Conservation (phyloP, 2,329 filamentous ascomycete species). For the Hyphodiscus sp. region DNA sequence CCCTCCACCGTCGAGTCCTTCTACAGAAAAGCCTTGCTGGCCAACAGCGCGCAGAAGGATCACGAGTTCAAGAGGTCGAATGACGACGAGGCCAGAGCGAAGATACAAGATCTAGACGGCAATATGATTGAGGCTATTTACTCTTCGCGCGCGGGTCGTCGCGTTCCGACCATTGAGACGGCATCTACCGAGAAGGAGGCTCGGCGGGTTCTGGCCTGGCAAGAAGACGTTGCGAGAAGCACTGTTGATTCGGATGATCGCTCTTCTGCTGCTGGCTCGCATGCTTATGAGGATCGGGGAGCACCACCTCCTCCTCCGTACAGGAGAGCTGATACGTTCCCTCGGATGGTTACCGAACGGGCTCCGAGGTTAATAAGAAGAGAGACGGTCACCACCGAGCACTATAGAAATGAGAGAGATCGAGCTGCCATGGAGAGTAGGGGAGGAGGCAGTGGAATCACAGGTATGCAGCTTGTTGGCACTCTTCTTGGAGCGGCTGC, state of each 20-base stretch:
- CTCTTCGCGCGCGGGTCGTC: constrained; percentile 20
- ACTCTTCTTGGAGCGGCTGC: constrained; percentile 74
- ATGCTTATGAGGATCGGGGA: background rate
- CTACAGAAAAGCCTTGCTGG: constrained; percentile 44
- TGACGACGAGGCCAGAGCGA: constrained; percentile 29
- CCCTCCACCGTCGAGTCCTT: constrained; percentile 63
- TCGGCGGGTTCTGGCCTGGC: constrained; percentile 38
- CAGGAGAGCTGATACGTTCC: constrained; percentile 8
- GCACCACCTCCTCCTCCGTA: constrained; percentile 2
- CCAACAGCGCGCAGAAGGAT: constrained; percentile 4
- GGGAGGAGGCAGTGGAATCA: constrained; percentile 32
- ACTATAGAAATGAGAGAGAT: constrained; percentile 5
- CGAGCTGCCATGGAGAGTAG: background rate
- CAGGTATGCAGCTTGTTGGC: constrained; percentile 61
- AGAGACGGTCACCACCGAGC: constrained; percentile 14
- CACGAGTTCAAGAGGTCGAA: constrained; percentile 2
- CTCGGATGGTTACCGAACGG: background rate
- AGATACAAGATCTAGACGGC: constrained; percentile 72
- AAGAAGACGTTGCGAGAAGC: constrained; percentile 32
- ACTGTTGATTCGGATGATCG: constrained; percentile 5
- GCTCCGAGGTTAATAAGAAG: constrained; percentile 10
- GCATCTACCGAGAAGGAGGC: constrained; percentile 25
- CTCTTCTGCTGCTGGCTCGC: background rate
- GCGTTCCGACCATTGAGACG: constrained; percentile 18
- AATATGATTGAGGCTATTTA: constrained; percentile 78